phyloP scores from a whole-genome alignment of 192 early-diverging fungal genomes.

The Dispira parvispora region DNA sequence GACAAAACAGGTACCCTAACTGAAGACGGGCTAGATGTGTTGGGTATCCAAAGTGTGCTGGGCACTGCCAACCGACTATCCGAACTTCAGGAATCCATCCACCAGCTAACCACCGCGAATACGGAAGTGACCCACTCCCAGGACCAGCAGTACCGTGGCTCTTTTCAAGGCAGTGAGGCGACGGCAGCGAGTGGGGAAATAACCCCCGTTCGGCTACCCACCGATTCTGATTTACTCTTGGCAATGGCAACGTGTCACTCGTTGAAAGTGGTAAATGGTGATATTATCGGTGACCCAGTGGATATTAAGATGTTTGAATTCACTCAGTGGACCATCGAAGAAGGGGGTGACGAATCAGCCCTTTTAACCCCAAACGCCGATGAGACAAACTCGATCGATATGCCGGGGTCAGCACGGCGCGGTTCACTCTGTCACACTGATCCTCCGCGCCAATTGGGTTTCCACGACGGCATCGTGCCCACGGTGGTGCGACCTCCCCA shows the following conservation, averaged over 20 bases:
- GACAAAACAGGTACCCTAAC: conserved; percentile 98
- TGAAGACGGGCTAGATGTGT: conserved; percentile 87
- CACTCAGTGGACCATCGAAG: conserved; percentile 84
- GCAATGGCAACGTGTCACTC: conserved; percentile 67
- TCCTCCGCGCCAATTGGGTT: background rate
- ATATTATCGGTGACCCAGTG: conserved; percentile 85
- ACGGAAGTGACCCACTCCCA: conserved; percentile 19
- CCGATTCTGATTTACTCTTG: conserved; percentile 29
- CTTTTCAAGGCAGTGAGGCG: background rate
- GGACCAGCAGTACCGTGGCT: conserved; percentile 11
- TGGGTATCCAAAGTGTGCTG: conserved; percentile 63
- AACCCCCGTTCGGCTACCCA: conserved; percentile 17
- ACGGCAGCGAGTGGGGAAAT: background rate
- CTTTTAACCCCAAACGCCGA: background rate
- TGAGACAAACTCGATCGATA: background rate
- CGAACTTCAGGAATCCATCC: conserved; percentile 27
- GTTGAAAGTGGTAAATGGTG: conserved; percentile 79
- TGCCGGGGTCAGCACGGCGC: background rate
- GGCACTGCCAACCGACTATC: conserved; percentile 24
- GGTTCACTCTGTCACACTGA: background rate
- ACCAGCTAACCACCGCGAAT: conserved; percentile 21
- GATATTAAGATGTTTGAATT: conserved; percentile 98
- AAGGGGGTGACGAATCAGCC: conserved; percentile 38
- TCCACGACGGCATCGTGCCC: conserved; percentile 36
- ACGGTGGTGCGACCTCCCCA: conserved; percentile 81